Conservation (phyloP, 2,329 filamentous ascomycete species). For the Verticillium albo-atrum region DNA sequence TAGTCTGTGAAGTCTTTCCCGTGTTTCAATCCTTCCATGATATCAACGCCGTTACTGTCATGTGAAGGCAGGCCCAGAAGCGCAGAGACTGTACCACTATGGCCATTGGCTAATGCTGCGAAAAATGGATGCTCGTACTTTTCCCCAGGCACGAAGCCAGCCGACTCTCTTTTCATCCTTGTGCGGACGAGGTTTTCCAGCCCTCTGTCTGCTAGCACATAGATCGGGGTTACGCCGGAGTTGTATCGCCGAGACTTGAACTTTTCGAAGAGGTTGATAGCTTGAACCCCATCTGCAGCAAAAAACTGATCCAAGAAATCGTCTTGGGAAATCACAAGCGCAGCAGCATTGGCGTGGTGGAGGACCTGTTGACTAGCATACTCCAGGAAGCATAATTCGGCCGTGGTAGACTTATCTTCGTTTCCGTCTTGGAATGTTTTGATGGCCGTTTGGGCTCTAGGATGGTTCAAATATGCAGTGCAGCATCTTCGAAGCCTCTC, state of each 20-base stretch:
- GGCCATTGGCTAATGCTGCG: conserved; percentile 25
- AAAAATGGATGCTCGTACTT: conserved; percentile 28
- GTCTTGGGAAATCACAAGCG: conserved; percentile 18
- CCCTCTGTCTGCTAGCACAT: conserved; percentile 27
- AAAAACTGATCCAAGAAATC: conserved; percentile 25
- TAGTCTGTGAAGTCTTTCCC: neutral
- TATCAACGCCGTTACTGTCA: conserved; percentile 2
- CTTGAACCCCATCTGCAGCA: conserved; percentile 20
- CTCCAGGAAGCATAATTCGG: conserved; percentile 37
- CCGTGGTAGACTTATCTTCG: neutral
- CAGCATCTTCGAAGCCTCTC: conserved; percentile 15
- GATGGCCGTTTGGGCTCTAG: conserved; percentile 1
- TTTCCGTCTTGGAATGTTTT: neutral
- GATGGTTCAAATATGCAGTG: conserved; percentile 27
- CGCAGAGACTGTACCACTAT: conserved; percentile 17
- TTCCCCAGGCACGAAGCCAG: conserved; percentile 18
- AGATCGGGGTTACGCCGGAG: conserved; percentile 19
- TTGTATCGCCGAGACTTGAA: conserved; percentile 18
- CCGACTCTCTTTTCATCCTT: conserved; percentile 10
- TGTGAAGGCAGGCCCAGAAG: conserved; percentile 13
- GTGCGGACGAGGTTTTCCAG: conserved; percentile 22
- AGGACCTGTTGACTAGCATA: conserved; percentile 37
- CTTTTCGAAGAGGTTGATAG: conserved; percentile 24
- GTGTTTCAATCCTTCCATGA: conserved; percentile 1
- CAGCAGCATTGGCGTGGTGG: conserved; percentile 32